Evolutionary conservation across 805 yeast species (phyloP), one percentile per base, ranked within the genome.

Genomic region (Starmera quercuum): DNA sequence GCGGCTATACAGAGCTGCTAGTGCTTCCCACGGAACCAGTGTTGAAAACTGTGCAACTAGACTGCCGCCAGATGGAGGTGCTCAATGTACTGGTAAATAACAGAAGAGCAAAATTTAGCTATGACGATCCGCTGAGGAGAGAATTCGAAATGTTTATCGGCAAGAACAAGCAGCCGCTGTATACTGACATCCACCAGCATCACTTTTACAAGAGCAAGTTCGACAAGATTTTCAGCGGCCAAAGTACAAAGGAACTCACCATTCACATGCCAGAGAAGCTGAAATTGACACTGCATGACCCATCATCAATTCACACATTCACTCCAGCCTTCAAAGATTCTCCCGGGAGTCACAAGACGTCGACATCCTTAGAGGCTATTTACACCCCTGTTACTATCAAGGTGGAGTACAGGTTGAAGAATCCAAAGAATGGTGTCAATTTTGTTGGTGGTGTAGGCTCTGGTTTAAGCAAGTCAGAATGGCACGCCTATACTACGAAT

Each of bases 401-500:
- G 33, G 77, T 90, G 14, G 78, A 72, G 37, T 90, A 83, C 51
- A 68, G 65, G 33, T 54, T 83, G 8, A 61, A 62, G 29, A 79
- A 81, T 39, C 83, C 90, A 2, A 71, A 68, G 26, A 74, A 77
- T 38, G 97, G 97, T 7, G 57, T 92, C 12, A 67, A 71, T 32
- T 92, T 92, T 54, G 76, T 78, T 24, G 83, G 85, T 12, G 76
- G 78, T 9, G 54, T 58, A 9, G 63, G 68, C 30, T 63, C 78
- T 2, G 64, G 44, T 7, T 34, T 57, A 14, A 48, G 49, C 19
- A 66, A 41, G 53, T 66, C 37, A 23, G 58, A 61, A 30, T 86
- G 95, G 95, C 92, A 81, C 49, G 94, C 85, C 2, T 87, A 83
- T 56, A 90, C 97, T 0, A 66, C 75, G 2, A 88, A 90, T 49